These are phyloP conservation scores for Pythium chondricola DNA, from an alignment of 352 stramenopile genomes.

Conservation along the genomic window DNA sequence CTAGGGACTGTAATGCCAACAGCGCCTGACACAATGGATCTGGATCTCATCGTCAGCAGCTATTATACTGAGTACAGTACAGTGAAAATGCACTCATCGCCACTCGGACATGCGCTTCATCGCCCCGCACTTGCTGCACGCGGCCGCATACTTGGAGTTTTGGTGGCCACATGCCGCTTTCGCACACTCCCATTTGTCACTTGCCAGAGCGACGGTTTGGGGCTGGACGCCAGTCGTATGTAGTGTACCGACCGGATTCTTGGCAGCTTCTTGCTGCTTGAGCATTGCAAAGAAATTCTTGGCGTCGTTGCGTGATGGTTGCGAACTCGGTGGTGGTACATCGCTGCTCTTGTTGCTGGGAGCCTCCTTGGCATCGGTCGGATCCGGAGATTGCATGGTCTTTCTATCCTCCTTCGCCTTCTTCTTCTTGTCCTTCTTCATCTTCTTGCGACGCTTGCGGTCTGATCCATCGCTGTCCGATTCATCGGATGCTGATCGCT, in stretches of 20 bases:
- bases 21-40: too few species aligned
- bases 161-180: conserved; percentile 58
- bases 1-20: too few species aligned
- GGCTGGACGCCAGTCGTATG: conserved; percentile 39
- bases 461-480: background rate
- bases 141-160: conserved; percentile 55
- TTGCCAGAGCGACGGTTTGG: conserved; percentile 7
- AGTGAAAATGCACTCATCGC: too few species aligned
- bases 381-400: background rate
- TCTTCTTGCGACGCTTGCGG: background rate
- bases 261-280: conserved; percentile 46
- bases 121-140: conserved; percentile 66
- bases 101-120: conserved; percentile 79
- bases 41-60: too few species aligned
- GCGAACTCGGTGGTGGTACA: background rate
- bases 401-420: conserved; percentile 17
- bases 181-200: conserved; percentile 65
- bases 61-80: too few species aligned
- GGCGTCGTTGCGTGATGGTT: conserved; percentile 14
- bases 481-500: background rate
- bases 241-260: conserved; percentile 50
- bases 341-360: background rate
- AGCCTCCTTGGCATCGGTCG: background rate
- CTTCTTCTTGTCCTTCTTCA: conserved; percentile 17
- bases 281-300: conserved; percentile 66